Evolutionary conservation across 768 basidiomycete species (phyloP).

Genomic region (Kwoniella mangroviensis): DNA sequence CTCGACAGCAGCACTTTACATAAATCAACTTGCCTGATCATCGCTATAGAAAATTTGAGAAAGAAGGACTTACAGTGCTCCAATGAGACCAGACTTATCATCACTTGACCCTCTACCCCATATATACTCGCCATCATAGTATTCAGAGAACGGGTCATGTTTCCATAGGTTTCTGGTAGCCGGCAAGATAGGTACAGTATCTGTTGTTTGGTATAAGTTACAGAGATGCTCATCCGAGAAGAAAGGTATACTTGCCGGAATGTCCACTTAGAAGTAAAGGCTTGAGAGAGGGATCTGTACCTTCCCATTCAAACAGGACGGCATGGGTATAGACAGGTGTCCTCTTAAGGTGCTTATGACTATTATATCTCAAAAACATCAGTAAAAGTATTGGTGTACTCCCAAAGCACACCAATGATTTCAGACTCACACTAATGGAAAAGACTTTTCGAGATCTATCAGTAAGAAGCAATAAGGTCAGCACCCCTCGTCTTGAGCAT

Average conservation of each 20-base stretch:
- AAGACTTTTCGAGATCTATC: slow-evolving; percentile 63
- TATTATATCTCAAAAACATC: slow-evolving; percentile 42
- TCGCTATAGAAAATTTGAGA: no score
- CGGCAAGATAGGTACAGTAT: slow-evolving; percentile 71
- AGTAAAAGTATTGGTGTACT: not conserved
- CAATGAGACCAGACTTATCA: slow-evolving; percentile 67
- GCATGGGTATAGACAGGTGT: slow-evolving; percentile 77
- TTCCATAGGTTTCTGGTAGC: slow-evolving; percentile 65
- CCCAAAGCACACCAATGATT: not conserved
- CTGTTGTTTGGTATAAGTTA: not conserved
- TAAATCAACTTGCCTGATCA: no score
- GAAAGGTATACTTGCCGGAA: slow-evolving; percentile 30
- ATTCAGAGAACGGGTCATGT: slow-evolving; percentile 68
- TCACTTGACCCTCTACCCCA: slow-evolving; percentile 78
- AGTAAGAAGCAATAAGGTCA: not conserved
- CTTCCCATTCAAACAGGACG: slow-evolving; percentile 74
- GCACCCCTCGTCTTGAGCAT: not conserved
- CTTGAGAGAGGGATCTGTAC: slow-evolving; percentile 66
- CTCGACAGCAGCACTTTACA: slow-evolving; percentile 46
- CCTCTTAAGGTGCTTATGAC: slow-evolving; percentile 65
- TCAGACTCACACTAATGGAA: slow-evolving; percentile 66
- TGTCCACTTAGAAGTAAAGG: slow-evolving; percentile 64
- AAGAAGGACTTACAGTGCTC: slow-evolving; percentile 62
- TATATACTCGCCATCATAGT: slow-evolving; percentile 62
- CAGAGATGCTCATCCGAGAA: no score